These are phyloP conservation scores for Ascochyta koolunga DNA, from an alignment of 2,329 filamentous ascomycete genomes.

Conservation along the genomic window DNA sequence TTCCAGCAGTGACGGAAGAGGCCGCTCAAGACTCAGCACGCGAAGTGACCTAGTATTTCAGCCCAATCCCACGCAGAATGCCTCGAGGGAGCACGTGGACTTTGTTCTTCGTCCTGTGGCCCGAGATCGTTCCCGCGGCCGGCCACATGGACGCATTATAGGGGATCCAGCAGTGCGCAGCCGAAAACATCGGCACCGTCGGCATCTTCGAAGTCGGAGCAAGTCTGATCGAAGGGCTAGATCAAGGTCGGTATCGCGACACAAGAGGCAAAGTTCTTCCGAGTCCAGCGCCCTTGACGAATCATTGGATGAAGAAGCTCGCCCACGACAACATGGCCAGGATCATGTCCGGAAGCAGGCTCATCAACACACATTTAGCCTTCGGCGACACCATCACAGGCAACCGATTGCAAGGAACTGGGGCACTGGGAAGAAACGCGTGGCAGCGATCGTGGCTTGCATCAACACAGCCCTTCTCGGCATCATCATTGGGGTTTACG, in stretches of 20 bases:
- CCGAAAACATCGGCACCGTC: constrained; percentile 20
- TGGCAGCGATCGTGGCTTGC: constrained; percentile 72
- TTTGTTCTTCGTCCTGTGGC: constrained; percentile 35
- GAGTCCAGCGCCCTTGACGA: constrained; percentile 19
- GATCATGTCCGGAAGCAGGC: constrained; percentile 30
- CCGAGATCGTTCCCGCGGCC: constrained; percentile 34
- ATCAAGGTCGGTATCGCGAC: constrained; percentile 8
- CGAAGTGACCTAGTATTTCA: constrained; percentile 31
- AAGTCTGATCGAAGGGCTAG: constrained; percentile 7
- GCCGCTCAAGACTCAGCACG: constrained; percentile 22
- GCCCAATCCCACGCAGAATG: constrained; percentile 26
- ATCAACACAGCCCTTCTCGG: constrained; percentile 75
- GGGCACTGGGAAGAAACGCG: constrained; percentile 70
- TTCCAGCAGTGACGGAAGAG: constrained; percentile 6
- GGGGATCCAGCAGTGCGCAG: constrained; percentile 1
- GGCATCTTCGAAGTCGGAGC: constrained; percentile 8
- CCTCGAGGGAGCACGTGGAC: constrained; percentile 38
- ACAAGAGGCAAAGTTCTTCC: constrained; percentile 14
- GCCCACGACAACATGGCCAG: constrained; percentile 21
- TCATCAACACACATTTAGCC: constrained; percentile 48
- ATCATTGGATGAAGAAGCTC: constrained; percentile 28
- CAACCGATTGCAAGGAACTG: constrained; percentile 75
- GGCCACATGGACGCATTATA: constrained; percentile 20
- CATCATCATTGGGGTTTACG: constrained; percentile 74
- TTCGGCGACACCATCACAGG: constrained; percentile 57